Percentiles rank a stretch among this genome's conserved stretches.
phyloP scores from a whole-genome alignment of 371 early-diverging fungal genomes.

The Umbelopsis sp. region DNA sequence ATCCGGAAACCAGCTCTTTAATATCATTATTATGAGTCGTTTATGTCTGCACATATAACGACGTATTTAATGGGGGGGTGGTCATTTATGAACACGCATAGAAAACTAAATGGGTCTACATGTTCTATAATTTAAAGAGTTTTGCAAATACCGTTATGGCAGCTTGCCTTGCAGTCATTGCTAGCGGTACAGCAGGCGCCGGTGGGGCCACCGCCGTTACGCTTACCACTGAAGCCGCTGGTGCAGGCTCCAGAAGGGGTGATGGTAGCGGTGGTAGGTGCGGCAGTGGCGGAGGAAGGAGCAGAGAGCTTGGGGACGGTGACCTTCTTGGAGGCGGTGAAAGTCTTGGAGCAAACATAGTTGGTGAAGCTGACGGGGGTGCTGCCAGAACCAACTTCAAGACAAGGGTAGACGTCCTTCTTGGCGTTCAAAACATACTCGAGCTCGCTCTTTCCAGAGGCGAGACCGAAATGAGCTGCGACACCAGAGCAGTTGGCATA shows the following conservation, averaged over 20 bases:
- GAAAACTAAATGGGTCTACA: not conserved
- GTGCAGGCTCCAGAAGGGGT: constrained; percentile 16
- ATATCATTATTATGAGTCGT: no score
- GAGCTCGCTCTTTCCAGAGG: not conserved
- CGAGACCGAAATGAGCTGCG: constrained; percentile 4
- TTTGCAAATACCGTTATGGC: constrained; percentile 23
- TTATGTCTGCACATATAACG: not conserved
- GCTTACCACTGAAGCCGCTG: constrained; percentile 24
- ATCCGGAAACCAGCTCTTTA: no score
- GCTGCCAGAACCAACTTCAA: not conserved
- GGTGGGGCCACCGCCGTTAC: constrained; percentile 22
- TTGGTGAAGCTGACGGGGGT: constrained; percentile 9
- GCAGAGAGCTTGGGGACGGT: not conserved
- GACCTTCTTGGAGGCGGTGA: not conserved
- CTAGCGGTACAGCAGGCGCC: constrained; percentile 26
- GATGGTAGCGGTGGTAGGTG: constrained; percentile 15
- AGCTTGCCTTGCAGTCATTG: constrained; percentile 26
- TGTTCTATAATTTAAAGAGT: not conserved
- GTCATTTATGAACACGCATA: not conserved
- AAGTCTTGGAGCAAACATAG: constrained; percentile 5
- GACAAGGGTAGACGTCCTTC: constrained; percentile 1
- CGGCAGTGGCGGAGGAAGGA: not conserved
- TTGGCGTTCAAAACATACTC: not conserved
- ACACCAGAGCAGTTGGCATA: constrained; percentile 3
- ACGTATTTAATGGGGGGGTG: not conserved